Base-by-base conservation (phyloP, 331 rosid species). In the Malus hybrid region DNA sequence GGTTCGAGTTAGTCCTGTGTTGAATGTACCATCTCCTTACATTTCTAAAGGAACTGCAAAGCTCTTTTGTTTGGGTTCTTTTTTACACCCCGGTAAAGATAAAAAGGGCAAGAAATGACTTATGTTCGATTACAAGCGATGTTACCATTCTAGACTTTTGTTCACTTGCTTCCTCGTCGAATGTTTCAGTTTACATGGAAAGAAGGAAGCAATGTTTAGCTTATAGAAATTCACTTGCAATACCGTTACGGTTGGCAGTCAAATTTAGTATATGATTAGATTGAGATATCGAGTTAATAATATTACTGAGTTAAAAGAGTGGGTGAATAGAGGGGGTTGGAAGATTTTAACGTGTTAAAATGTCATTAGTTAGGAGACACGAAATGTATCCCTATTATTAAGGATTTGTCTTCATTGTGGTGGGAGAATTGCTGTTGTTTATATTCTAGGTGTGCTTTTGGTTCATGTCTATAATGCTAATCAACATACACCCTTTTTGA, bases 21-120 rank as follows among this genome's bases (percentile, higher is more conserved):
- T 95, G 22, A 92, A 95, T 54, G 84, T 92, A 27, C 98, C 96
- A 71, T 88, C 92, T 80, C 96, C 96, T 70, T 86, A 77, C 75
- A 89, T 91, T 80, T 74, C 95, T 36, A 94, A 85, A 80, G 94
- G 89, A 32, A 76, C 88, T 74, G 77, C 89, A 27, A 88, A 83
- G 76, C 80, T 95, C 60, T 90, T 92, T 48, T 87, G 89, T 54
- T 87, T 95, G 71, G 88, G 96, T 54, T 92, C 95, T 3, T 62
- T 92, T 80, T 79, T 92, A 20, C 76, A 88, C 42, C 86, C 76
- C 76, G 93, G 89, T 32, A 87, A 86, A 81, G 90, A 75, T 22
- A 88, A 83, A 80, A 90, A 80, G 84, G 82, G 69, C 76, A 90
- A 84, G 86, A 92, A 85, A 54, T 95, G 87, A 89, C 48, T 42